Conservation (phyloP, 441 rosid species). For the Euphorbia schlechtendalii region DNA sequence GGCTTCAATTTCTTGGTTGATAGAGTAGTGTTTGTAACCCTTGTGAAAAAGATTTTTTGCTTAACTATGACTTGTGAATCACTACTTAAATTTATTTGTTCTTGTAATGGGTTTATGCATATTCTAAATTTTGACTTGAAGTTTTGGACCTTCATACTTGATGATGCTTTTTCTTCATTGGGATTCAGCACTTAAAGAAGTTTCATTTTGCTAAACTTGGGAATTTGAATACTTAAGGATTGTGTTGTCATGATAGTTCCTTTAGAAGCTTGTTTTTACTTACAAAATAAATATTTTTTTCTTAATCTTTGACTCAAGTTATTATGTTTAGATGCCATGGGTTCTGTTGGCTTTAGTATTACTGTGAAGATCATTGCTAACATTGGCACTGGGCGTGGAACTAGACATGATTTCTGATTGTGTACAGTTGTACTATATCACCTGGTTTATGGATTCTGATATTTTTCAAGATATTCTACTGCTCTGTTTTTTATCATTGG, state of each 20-base stretch:
- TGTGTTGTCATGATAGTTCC: too few relatives aligned
- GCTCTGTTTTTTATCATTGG: constrained; percentile 11
- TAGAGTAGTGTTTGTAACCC: neutral
- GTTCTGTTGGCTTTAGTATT: neutral
- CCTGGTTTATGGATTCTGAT: neutral
- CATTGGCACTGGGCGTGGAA: neutral
- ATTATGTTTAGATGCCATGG: neutral
- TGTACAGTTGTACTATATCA: too few relatives aligned
- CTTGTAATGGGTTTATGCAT: neutral
- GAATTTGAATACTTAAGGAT: too few relatives aligned
- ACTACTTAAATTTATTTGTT: neutral
- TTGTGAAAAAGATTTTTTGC: neutral
- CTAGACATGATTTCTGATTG: neutral
- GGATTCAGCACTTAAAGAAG: neutral
- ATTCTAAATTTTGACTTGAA: too few relatives aligned
- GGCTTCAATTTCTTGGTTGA: neutral
- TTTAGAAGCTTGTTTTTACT: too few relatives aligned
- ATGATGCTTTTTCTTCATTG: neutral
- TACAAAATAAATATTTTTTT: too few relatives aligned
- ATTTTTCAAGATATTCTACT: neutral
- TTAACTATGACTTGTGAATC: neutral
- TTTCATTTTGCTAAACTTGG: neutral
- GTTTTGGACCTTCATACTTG: neutral
- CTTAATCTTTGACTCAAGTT: too few relatives aligned
- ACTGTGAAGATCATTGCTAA: neutral